Percentiles rank a stretch among this genome's conserved stretches.
Conservation (phyloP, 345 rosid genomes). For the Geranium rotundifolium region DNA sequence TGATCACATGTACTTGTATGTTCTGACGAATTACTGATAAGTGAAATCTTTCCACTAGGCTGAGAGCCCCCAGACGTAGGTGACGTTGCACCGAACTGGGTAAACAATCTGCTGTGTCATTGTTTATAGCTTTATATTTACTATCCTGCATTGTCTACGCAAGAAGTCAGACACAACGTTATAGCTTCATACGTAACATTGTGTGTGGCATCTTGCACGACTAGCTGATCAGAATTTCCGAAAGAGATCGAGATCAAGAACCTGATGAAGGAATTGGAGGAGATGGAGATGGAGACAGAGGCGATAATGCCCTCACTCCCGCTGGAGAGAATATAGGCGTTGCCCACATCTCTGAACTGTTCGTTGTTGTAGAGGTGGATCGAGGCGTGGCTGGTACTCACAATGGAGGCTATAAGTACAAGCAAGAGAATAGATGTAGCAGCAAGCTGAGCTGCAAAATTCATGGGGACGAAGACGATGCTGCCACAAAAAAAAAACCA, state of each 20-base stretch:
- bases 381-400: conserved; percentile 31
- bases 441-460: conserved; percentile 13
- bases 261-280: conserved; percentile 54
- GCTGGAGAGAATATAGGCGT: conserved; percentile 73
- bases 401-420: conserved; percentile 15
- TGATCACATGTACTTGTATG: no score
- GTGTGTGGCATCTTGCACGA: no score
- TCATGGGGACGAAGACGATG: conserved; percentile 23
- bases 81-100: no score
- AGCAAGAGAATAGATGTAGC: conserved; percentile 4
- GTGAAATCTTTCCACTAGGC: no score
- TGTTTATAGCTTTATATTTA: no score
- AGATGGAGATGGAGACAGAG: conserved; percentile 14
- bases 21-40: no score
- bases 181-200: no score
- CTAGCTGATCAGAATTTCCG: no score
- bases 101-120: no score
- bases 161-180: no score
- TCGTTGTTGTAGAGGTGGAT: conserved; percentile 54
- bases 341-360: conserved; percentile 72
- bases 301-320: conserved; percentile 91
- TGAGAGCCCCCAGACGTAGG: no score
- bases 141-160: no score
- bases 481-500: neutral
- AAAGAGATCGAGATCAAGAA: conserved; percentile 8